A percentile compares a stretch with the other conserved stretches of the same genome.
phyloP scores from a whole-genome alignment of 148 eudicot genomes.

The Salicornia ramosissima region DNA sequence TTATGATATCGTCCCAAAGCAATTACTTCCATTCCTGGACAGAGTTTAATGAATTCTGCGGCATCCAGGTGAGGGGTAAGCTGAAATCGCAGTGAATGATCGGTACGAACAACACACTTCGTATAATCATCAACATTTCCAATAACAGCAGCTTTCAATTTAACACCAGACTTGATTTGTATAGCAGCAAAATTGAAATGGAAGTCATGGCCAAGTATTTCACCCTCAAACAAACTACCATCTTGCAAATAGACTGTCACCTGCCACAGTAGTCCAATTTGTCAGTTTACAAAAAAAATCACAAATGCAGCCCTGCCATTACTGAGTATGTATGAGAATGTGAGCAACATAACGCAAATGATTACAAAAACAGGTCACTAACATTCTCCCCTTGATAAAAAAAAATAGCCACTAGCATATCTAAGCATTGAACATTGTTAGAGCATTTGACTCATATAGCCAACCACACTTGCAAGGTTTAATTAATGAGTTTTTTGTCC shows the following conservation, averaged over 20 bases:
- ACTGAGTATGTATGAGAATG: not conserved
- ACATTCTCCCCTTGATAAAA: not conserved
- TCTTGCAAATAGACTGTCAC: conserved; percentile 9
- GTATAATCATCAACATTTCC: conserved; percentile 14
- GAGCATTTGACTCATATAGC: too few species aligned
- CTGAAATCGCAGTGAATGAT: not conserved
- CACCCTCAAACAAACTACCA: conserved; percentile 8
- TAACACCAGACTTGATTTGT: conserved; percentile 4
- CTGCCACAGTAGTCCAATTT: not conserved
- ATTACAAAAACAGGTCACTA: not conserved
- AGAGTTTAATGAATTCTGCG: not conserved
- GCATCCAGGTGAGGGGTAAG: conserved; percentile 13
- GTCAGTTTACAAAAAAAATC: not conserved
- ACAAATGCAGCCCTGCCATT: not conserved
- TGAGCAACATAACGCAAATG: not conserved
- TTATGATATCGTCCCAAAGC: conserved; percentile 20
- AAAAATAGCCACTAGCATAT: not conserved
- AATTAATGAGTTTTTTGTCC: too few species aligned
- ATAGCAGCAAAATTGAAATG: conserved; percentile 17
- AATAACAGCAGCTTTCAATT: conserved; percentile 6
- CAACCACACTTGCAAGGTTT: too few species aligned
- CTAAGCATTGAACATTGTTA: not conserved
- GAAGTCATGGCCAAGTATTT: conserved; percentile 18
- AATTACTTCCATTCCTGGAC: not conserved
- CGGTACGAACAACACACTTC: not conserved